Evolutionary conservation across 192 early-diverging fungal species (phyloP), one percentile per base, ranked within the genome.

Genomic region (Geranomyces michiganensis): DNA sequence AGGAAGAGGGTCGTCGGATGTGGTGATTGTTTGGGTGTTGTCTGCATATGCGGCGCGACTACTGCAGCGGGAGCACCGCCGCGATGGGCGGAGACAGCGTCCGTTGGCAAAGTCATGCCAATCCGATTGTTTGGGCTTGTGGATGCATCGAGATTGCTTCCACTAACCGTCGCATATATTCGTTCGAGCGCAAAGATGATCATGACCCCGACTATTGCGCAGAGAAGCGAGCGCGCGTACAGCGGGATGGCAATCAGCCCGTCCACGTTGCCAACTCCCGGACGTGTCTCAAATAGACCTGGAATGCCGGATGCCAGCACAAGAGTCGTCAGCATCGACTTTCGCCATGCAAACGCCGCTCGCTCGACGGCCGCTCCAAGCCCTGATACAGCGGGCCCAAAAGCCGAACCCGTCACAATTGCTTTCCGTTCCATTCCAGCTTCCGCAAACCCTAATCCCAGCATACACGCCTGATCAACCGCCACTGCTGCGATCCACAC

Each of bases 161-260:
- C 36, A 41, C 36, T 41, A 10, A 41, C 36, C 36, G 36, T 7
- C 41, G 30, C 10, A 30, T 70, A 62, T 14, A 70, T 19, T 6
- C 70, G 21, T 17, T 72, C 70, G 8, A 72, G 8, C 8, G 60
- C 60, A 43, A 64, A 72, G n/a, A 72, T 12, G 45, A 32, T 21
- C 17, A 55, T 24, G 19, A 72, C 5, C 17, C 61, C 70, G 21
- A 17, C 22, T 9, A 55, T 30, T 17, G 46, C 70, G 15, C 29
- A 46, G 3, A 72, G 59, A 27, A 72, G 47, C 13, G 44, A 62
- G 19, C 62, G 70, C 12, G 49, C 26, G 5, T 72, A 72, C 6
- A 72, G 49, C 17, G 70, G 47, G 17, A 72, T 55, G 15, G 70
- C 59, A 0, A 41, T 48, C 19, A 24, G 14, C 14, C 10, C 33